Conservation (phyloP, 2,329 filamentous ascomycete species). For the Beauveria bassiana region DNA sequence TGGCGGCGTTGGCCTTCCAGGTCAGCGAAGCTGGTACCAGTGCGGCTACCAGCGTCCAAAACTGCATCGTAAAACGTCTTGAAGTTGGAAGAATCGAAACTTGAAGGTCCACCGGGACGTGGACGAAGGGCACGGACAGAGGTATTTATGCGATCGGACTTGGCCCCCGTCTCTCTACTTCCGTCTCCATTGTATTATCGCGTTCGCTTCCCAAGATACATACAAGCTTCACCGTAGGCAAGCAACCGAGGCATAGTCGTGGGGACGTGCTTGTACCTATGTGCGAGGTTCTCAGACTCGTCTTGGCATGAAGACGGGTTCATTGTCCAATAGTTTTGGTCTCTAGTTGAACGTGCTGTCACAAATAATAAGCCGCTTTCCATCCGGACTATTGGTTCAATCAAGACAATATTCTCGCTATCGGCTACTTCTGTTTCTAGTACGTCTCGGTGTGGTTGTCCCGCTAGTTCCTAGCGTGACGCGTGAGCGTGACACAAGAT, state of each 20-base stretch:
- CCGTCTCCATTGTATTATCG: not conserved
- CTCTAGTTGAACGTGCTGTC: not conserved
- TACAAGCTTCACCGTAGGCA: not conserved
- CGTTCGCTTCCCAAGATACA: too few species aligned
- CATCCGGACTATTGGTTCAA: not conserved
- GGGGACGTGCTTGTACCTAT: not conserved
- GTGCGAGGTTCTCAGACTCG: not conserved
- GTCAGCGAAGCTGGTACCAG: not conserved
- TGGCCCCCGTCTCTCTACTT: not conserved
- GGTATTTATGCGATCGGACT: not conserved
- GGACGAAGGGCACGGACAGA: not conserved
- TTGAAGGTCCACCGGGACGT: not conserved
- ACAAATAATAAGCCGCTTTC: not conserved
- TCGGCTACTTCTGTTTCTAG: not conserved
- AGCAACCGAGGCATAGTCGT: not conserved
- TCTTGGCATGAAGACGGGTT: not conserved
- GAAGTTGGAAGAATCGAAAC: not conserved
- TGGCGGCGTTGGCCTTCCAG: not conserved
- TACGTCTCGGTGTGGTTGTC: not conserved
- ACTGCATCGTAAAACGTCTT: not conserved
- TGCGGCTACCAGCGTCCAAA: not conserved
- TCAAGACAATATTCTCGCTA: not conserved
- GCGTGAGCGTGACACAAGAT: not conserved
- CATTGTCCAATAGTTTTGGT: not conserved
- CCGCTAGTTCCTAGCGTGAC: not conserved